Conservation (phyloP, 768 basidiomycete genomes). For the Xerocomellus chrysenteron region DNA sequence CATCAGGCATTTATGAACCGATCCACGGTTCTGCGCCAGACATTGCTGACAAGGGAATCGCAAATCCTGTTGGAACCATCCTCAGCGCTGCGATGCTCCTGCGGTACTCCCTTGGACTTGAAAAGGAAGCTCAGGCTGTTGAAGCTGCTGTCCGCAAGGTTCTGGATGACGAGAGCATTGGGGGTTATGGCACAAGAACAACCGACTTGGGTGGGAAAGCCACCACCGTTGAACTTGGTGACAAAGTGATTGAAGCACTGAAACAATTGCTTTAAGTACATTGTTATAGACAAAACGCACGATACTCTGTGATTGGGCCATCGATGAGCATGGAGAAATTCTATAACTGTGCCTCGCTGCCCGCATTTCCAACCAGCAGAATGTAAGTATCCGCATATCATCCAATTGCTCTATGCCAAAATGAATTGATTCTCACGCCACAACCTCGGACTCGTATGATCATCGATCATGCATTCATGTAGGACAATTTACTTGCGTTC, state of each 20-base stretch:
- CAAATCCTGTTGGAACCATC: constrained; percentile 94
- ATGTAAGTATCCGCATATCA: too few species aligned
- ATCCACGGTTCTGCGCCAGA: constrained; percentile 96
- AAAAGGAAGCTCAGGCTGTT: constrained; percentile 79
- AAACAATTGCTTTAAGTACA: constrained; percentile 49
- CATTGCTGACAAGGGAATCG: constrained; percentile 91
- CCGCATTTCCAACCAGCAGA: neutral
- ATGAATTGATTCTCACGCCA: too few species aligned
- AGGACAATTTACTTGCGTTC: too few species aligned
- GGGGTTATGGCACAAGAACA: constrained; percentile 79
- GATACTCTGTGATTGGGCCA: neutral
- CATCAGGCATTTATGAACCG: constrained; percentile 92
- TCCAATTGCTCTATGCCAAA: too few species aligned
- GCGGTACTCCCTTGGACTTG: constrained; percentile 90
- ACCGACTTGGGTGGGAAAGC: constrained; percentile 83
- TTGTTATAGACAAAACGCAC: neutral
- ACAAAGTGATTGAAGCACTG: constrained; percentile 74
- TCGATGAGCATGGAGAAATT: neutral
- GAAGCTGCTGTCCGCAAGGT: constrained; percentile 91
- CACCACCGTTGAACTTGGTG: constrained; percentile 78
- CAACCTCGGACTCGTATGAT: too few species aligned
- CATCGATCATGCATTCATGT: too few species aligned
- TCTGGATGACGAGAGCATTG: constrained; percentile 64
- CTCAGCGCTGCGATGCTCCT: constrained; percentile 92
- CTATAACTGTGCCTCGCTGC: neutral